Conservation (phyloP, 768 basidiomycete species). For the Russula emetica region DNA sequence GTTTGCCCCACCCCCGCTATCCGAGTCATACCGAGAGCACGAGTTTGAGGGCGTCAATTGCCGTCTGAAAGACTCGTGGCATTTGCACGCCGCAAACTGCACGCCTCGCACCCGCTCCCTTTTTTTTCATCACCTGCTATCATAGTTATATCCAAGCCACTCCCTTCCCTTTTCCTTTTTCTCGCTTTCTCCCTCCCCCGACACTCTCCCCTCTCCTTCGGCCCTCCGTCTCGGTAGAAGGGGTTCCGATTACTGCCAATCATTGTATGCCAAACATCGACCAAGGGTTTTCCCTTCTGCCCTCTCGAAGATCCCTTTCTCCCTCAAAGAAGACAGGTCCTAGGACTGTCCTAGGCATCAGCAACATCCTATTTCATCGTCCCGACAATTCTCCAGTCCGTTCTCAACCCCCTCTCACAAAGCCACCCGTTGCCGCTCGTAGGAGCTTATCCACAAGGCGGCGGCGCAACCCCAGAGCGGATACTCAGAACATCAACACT, state of each 20-base stretch:
- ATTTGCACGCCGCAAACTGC: slow-evolving; percentile 35
- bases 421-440: slow-evolving; percentile 36
- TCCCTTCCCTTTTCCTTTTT: slow-evolving; percentile 28
- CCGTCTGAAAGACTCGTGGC: slow-evolving; percentile 37
- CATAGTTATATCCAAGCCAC: slow-evolving; percentile 22
- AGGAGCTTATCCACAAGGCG: slow-evolving; percentile 37
- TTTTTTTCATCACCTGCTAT: slow-evolving; percentile 28
- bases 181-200: slow-evolving; percentile 30
- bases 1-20: slow-evolving; percentile 22
- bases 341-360: slow-evolving; percentile 47
- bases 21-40: slow-evolving; percentile 23
- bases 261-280: slow-evolving; percentile 45
- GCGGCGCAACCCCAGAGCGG: slow-evolving; percentile 39
- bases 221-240: slow-evolving; percentile 30
- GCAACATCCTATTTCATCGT: slow-evolving; percentile 36
- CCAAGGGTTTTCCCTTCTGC: slow-evolving; percentile 34
- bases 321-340: slow-evolving; percentile 40
- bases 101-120: slow-evolving; percentile 31
- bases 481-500: slow-evolving; percentile 41
- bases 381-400: slow-evolving; percentile 29
- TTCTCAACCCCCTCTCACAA: slow-evolving; percentile 32
- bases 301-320: slow-evolving; percentile 30
- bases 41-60: slow-evolving; percentile 25
- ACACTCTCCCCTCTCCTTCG: slow-evolving; percentile 30
- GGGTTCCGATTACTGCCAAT: slow-evolving; percentile 28